phyloP scores from a whole-genome alignment of 2,329 filamentous ascomycete species.

The Phyllosticta ampelicida region DNA sequence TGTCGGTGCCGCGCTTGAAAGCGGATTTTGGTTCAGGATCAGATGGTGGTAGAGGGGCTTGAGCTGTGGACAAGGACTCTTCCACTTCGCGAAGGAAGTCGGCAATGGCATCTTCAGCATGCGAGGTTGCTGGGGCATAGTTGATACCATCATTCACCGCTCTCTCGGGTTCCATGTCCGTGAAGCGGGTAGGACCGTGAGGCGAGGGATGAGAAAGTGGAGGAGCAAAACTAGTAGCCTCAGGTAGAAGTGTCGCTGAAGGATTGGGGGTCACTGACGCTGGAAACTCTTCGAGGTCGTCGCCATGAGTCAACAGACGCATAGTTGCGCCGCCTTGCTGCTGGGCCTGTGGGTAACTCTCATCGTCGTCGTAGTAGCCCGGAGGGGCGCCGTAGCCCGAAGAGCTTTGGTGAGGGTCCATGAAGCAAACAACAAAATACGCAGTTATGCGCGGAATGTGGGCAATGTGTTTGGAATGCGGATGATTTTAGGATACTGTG shows the following conservation, averaged over 20 bases:
- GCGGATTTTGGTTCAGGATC: conserved; percentile 16
- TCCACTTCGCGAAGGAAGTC: conserved; percentile 34
- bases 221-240: background rate
- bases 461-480: background rate
- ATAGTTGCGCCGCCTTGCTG: conserved; percentile 27
- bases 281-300: conserved; percentile 29
- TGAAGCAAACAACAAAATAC: conserved; percentile 14
- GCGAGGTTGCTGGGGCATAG: conserved; percentile 21
- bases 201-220: conserved; percentile 1
- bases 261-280: conserved; percentile 28
- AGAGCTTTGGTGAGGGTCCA: conserved; percentile 24
- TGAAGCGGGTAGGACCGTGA: conserved; percentile 1
- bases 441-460: conserved; percentile 6
- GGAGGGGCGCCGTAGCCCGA: conserved; percentile 32
- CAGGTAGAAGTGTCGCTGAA: conserved; percentile 17
- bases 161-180: background rate
- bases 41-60: background rate
- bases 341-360: background rate
- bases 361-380: conserved; percentile 29
- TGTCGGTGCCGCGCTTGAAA: conserved; percentile 15
- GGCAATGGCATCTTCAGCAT: conserved; percentile 30
- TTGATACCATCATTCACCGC: conserved; percentile 11
- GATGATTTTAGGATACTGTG: background rate
- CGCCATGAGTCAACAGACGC: conserved; percentile 39
- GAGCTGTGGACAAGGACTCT: conserved; percentile 19